Evolutionary conservation across 108 stramenopile genomes (phyloP), one percentile per base, ranked within the genome.

Genomic region (Bacterosira constricta): DNA sequence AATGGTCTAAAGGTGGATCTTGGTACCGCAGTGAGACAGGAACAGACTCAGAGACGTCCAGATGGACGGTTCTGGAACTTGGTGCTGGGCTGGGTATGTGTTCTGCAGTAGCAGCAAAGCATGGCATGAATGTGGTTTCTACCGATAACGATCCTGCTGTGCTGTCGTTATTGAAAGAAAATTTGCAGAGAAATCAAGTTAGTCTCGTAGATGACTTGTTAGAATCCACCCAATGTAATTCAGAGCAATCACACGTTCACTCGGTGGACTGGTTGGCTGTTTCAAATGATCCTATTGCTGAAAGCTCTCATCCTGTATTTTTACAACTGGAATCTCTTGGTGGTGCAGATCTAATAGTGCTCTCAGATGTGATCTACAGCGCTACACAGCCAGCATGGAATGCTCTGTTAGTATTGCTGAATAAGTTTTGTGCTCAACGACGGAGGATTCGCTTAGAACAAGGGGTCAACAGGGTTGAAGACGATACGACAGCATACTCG

Each of bases 1-100:
- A 51, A 51, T 66, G 64, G 64, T 51, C 13, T 26, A 50, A 52
- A 39, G 51, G 36, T 15, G 31, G 29, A 11, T 26, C 2, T 6
- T 47, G 46, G 31, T 52, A 53, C 23, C 20, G 39, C 2, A 1
- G 10, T 9, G 41, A 42, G 2, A n/a, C n/a, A n/a, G 47, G 5
- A 13, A 18, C 15, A 17, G 6, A 5, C 5, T 6, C 9, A 17
- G 25, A 42, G 25, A 1, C 4, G 1, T 50, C 25, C 6, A 50
- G 36, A 4, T 66, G 64, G 64, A 51, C 36, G 41, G 67, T 69
- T 23, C 30, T 69, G 57, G 67, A 69, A n/a, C 57, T 69, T n/a
- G 67, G 67, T 7, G 57, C 67, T 23, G 66, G 66, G 1, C 25
- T 68, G 20, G 66, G 66, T 23, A 25, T 68, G 27, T 57, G 55